Evolutionary conservation across 305 asterid genomes (phyloP), one percentile per base, ranked within the genome.

Genomic region (Nicotiana rustica): DNA sequence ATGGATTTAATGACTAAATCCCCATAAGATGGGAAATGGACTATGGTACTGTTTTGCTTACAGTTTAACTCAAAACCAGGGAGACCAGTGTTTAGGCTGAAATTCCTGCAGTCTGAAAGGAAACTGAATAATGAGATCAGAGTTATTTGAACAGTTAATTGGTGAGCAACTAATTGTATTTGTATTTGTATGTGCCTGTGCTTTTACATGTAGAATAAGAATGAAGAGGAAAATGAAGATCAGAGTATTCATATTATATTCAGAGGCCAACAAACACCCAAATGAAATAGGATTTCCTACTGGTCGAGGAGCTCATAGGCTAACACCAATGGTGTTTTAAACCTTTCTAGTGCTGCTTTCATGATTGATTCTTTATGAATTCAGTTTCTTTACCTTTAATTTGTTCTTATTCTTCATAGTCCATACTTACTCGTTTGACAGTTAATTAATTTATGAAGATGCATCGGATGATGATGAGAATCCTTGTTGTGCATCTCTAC

Each of bases 1-100:
- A 87, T 87, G 49, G 90, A 84, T 78, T 84, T 85, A 17, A 88
- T 85, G 9, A 60, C 52, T 79, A 90, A 80, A 49, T 88, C 91
- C 2, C 90, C 87, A 41, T 84, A 87, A 19, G 13, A 44, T 15
- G 89, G 87, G 15, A 90, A 80, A 52, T 82, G 70, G 13, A 88
- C 62, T 25, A 57, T 80, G 44, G 90, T 85, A 14, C 29, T 83
- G 88, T 87, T 84, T n/a, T 82, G 55, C 35, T 17, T 79, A 85
- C 86, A 87, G 49, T 36, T 21, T 2, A 88, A 87, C 29, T 52
- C 21, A 86, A 85, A 87, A 36, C 41, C 66, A 1, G 86, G 85
- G 65, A 18, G 78, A 15, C 81, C 83, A 71, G 2, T 78, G 41
- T 4, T 35, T 76, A 17, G 82, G 83, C 6, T 83, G 86, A 33